A percentile compares a stretch with the other conserved stretches of the same genome.
These are phyloP conservation scores for Austroboletus niveus DNA, from an alignment of 1,284 basidiomycete genomes.

Conservation along the genomic window DNA sequence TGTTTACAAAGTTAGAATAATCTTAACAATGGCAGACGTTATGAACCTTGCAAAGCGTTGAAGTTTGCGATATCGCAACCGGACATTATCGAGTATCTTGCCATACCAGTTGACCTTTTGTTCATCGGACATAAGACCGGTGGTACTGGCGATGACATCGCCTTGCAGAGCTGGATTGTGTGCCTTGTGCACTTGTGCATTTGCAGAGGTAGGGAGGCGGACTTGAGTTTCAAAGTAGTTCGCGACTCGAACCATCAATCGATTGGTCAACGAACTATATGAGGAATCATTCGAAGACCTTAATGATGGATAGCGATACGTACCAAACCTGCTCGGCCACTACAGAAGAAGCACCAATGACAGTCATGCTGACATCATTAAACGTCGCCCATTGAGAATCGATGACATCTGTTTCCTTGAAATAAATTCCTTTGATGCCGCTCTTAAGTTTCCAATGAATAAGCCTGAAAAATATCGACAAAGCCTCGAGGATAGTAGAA, in stretches of 20 bases:
- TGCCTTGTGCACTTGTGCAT: conserved; percentile 23
- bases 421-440: conserved; percentile 88
- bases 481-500: conserved; percentile 81
- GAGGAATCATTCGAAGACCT: background rate
- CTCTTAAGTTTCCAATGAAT: conserved; percentile 96
- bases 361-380: conserved; percentile 88
- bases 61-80: conserved; percentile 90
- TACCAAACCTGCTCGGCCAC: conserved; percentile 96
- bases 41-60: conserved; percentile 87
- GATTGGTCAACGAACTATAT: conserved; percentile 80
- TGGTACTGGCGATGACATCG: conserved; percentile 25
- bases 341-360: conserved; percentile 85
- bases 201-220: conserved; percentile 57
- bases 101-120: conserved; percentile 89
- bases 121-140: conserved; percentile 66
- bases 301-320: conserved; percentile 20
- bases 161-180: conserved; percentile 24
- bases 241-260: conserved; percentile 85
- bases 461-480: conserved; percentile 91
- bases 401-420: conserved; percentile 96
- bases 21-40: background rate
- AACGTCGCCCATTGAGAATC: conserved; percentile 97
- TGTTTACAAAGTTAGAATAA: conserved; percentile 30
- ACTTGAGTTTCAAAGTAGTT: conserved; percentile 96
- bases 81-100: conserved; percentile 92